Evolutionary conservation across 2,329 filamentous ascomycete species (phyloP), one percentile per base, ranked within the genome.

Genomic region (Aphanocladium album): DNA sequence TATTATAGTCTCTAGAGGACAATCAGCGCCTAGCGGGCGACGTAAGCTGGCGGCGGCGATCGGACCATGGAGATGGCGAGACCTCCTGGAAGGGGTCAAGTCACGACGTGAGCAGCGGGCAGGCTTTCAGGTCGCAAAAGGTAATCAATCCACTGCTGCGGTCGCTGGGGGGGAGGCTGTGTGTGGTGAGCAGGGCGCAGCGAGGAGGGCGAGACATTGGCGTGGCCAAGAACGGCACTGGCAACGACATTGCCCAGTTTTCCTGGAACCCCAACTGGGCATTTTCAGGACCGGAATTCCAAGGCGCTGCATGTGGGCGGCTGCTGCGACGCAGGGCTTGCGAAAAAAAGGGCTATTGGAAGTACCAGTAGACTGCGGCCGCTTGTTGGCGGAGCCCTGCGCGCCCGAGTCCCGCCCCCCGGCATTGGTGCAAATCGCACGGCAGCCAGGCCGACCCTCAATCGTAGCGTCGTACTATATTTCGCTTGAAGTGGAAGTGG

Each of bases 401-500:
- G 47, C 27, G 19, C 47, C 47, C 57, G 47, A 51, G 46, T 47
- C 27, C 43, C 46, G 25, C 47, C 5, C 41, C 53, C 35, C 25
- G 37, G 25, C 25, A 45, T 53, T 17, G 57, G 14, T 45, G 37
- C 37, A 59, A 43, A 51, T 52, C 57, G 39, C n/a, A 50, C 21
- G 19, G 55, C 12, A 35, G n/a, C 21, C 23, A 41, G 33, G 27
- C n/a, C 43, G 30, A 21, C 16, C 39, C 51, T 39, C 11, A 30
- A 30, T 39, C 30, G 46, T 51, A 21, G 45, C 45, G 45, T 35
- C 4, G 17, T 41, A 51, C 35, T 60, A 12, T 50, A 53, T 39
- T 49, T 52, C 25, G 59, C 59, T 47, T 35, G 52, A 61, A 52
- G 37, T 1, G 59, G 53, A 61, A 61, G 59, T 61, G 59, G 59